Conservation (phyloP, 805 yeast species). For the Metschnikowia henanensis region DNA sequence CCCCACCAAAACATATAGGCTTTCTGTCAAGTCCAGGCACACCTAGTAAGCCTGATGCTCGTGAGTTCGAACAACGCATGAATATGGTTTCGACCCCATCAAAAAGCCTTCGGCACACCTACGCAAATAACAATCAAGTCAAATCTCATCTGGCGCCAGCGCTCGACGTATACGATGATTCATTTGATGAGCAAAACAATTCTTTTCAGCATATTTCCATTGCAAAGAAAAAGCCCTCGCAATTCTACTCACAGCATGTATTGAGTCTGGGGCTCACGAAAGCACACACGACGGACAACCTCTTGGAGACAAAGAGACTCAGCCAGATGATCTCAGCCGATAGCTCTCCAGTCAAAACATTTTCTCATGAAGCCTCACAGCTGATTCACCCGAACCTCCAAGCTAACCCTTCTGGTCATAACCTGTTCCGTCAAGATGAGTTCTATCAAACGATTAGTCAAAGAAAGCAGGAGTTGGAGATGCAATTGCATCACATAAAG, state of each 20-base stretch:
- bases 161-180: constrained; percentile 11
- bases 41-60: constrained; percentile 12
- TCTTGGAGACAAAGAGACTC: constrained; percentile 13
- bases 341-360: constrained; percentile 24
- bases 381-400: background rate
- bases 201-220: constrained; percentile 9
- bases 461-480: constrained; percentile 40
- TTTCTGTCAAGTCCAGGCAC: constrained; percentile 7
- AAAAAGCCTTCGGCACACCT: constrained; percentile 9
- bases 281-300: constrained; percentile 15
- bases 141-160: constrained; percentile 16
- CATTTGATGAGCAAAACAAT: constrained; percentile 13
- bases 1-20: background rate
- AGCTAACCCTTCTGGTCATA: background rate
- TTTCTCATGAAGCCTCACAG: constrained; percentile 1
- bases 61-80: constrained; percentile 2
- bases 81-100: background rate
- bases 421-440: constrained; percentile 23
- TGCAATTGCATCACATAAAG: constrained; percentile 36
- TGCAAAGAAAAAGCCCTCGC: constrained; percentile 6
- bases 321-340: constrained; percentile 18
- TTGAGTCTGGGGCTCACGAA: constrained; percentile 18
- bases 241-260: constrained; percentile 19
- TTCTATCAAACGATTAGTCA: constrained; percentile 23
- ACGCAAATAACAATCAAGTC: constrained; percentile 6